Conservation (phyloP, 2,329 filamentous ascomycete species). For the Pseudogymnoascus sp. region DNA sequence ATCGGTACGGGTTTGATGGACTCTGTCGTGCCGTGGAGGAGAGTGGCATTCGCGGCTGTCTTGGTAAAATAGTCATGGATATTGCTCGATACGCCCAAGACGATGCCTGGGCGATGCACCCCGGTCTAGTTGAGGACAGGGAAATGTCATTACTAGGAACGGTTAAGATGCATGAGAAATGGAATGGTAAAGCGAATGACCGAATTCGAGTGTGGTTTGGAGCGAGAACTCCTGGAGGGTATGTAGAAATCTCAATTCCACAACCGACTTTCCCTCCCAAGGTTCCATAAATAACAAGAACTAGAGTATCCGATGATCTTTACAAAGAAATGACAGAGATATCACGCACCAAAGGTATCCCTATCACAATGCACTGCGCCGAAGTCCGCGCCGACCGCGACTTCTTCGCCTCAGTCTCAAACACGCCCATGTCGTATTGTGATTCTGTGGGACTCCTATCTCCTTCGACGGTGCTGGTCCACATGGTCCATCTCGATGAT, state of each 20-base stretch:
- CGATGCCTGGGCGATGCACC: conserved; percentile 35
- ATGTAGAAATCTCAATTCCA: conserved; percentile 9
- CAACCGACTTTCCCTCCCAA: not conserved
- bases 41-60: conserved; percentile 35
- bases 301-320: conserved; percentile 26
- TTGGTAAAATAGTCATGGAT: conserved; percentile 31
- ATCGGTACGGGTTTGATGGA: conserved; percentile 38
- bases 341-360: conserved; percentile 26
- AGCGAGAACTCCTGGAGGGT: conserved; percentile 30
- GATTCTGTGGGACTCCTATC: conserved; percentile 29
- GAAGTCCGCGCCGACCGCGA: conserved; percentile 28
- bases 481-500: conserved; percentile 42
- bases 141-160: conserved; percentile 29
- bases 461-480: conserved; percentile 37
- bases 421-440: conserved; percentile 37
- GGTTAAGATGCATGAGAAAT: conserved; percentile 29
- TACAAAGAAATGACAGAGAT: conserved; percentile 29
- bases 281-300: not conserved
- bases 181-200: conserved; percentile 27
- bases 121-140: conserved; percentile 33
- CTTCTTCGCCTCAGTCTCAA: conserved; percentile 26
- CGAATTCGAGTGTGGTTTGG: conserved; percentile 32
- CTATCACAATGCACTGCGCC: conserved; percentile 32
- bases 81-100: conserved; percentile 35
- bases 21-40: conserved; percentile 35